Evolutionary conservation across 1,284 basidiomycete genomes (phyloP).

Genomic region (Leccinum pachyderme): DNA sequence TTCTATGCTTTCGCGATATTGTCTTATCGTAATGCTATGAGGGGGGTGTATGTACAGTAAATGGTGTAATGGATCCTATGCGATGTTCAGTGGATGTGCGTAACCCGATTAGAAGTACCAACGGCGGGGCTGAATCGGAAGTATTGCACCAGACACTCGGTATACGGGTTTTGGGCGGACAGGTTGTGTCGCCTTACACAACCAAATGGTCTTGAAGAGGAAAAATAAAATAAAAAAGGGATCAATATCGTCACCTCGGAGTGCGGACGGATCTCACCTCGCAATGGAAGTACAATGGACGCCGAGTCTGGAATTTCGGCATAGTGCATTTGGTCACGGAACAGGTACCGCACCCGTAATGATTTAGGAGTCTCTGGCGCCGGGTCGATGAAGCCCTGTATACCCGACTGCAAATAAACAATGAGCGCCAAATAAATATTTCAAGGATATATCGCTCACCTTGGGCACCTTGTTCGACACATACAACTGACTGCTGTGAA

Average conservation of each 20-base stretch:
- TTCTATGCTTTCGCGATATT: conserved; percentile 8
- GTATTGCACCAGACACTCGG: conserved; percentile 7
- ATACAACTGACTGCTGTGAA: conserved; percentile 74
- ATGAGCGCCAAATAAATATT: conserved; percentile 18
- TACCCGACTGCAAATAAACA: conserved; percentile 45
- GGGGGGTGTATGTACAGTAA: conserved; percentile 26
- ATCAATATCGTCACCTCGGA: conserved; percentile 10
- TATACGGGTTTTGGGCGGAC: background rate
- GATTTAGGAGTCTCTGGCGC: conserved; percentile 65
- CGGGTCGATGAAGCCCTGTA: conserved; percentile 78
- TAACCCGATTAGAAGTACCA: background rate
- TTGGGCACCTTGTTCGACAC: conserved; percentile 74
- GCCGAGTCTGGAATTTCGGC: conserved; percentile 71
- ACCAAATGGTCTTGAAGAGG: conserved; percentile 30
- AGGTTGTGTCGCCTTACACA: conserved; percentile 12
- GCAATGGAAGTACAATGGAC: conserved; percentile 73
- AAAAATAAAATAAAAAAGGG: background rate
- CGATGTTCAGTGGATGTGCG: conserved; percentile 10
- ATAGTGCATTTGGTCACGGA: conserved; percentile 73
- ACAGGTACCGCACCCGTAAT: conserved; percentile 74
- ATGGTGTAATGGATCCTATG: conserved; percentile 27
- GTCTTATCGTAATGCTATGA: conserved; percentile 25
- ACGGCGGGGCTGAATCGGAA: conserved; percentile 4
- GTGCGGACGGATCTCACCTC: conserved; percentile 49
- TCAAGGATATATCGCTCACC: conserved; percentile 36